Percentiles rank a stretch among this genome's conserved stretches.
phyloP scores from a whole-genome alignment of 306 rosid species.

The Pyrus pyrifolia region DNA sequence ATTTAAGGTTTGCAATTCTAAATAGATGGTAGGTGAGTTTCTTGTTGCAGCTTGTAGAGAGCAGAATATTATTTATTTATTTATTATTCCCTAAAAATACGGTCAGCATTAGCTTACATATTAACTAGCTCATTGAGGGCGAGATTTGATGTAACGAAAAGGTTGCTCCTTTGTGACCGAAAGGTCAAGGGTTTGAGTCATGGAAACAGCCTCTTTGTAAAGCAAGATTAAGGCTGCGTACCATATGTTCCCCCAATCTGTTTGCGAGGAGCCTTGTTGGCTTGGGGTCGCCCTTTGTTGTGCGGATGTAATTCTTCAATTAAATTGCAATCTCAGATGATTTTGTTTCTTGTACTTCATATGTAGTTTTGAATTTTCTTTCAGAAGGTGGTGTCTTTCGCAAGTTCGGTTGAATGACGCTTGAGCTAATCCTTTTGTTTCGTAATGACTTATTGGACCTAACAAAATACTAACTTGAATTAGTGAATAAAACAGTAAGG shows the following conservation, averaged over 20 bases:
- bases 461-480: neutral
- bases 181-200: no score
- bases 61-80: neutral
- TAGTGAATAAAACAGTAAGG: neutral
- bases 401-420: neutral
- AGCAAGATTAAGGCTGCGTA: no score
- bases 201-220: no score
- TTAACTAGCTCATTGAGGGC: no score
- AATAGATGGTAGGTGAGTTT: neutral
- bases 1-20: neutral
- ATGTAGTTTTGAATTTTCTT: neutral
- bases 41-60: conserved; percentile 1
- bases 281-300: neutral
- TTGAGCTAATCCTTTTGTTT: neutral
- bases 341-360: neutral
- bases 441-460: neutral
- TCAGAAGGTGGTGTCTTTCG: neutral
- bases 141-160: no score
- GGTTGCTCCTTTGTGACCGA: no score
- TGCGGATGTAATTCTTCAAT: neutral
- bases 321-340: neutral
- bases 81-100: no score
- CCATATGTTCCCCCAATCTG: no score
- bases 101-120: no score
- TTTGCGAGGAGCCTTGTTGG: no score